Percentiles rank a stretch among this genome's conserved stretches.
These are phyloP conservation scores for Rachicladosporium sp. DNA, from an alignment of 2,329 filamentous ascomycete species.

Conservation along the genomic window DNA sequence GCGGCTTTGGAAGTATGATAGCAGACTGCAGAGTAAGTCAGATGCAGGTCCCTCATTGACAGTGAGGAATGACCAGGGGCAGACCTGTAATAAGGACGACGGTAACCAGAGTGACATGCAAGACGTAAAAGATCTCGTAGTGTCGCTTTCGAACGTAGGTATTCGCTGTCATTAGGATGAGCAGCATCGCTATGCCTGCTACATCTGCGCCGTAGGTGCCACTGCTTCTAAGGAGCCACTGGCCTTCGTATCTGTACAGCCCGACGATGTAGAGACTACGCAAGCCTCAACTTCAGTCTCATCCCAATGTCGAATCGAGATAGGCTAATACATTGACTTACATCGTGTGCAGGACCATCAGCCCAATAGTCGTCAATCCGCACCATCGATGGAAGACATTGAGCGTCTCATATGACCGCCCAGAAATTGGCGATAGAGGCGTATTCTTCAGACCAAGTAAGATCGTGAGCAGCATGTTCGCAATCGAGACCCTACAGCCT, in stretches of 20 bases:
- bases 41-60: background rate
- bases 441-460: conserved; percentile 17
- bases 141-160: conserved; percentile 10
- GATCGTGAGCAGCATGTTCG: conserved; percentile 13
- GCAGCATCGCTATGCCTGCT: conserved; percentile 13
- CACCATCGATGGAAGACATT: conserved; percentile 15
- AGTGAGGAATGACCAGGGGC: background rate
- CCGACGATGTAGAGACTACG: conserved; percentile 8
- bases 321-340: conserved; percentile 4
- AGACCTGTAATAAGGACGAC: conserved; percentile 11
- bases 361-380: conserved; percentile 13
- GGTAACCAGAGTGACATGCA: conserved; percentile 11
- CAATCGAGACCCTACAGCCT: conserved; percentile 11
- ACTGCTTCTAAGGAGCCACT: conserved; percentile 6
- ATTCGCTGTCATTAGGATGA: conserved; percentile 12
- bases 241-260: conserved; percentile 6
- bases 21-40: conserved; percentile 6
- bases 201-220: conserved; percentile 11
- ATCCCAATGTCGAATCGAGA: background rate
- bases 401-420: conserved; percentile 13
- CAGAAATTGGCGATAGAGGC: conserved; percentile 15
- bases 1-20: conserved; percentile 11
- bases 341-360: conserved; percentile 12
- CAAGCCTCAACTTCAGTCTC: background rate
- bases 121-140: conserved; percentile 15